Evolutionary conservation across 2,329 filamentous ascomycete genomes (phyloP).

Genomic region (Xylariaceae sp.): DNA sequence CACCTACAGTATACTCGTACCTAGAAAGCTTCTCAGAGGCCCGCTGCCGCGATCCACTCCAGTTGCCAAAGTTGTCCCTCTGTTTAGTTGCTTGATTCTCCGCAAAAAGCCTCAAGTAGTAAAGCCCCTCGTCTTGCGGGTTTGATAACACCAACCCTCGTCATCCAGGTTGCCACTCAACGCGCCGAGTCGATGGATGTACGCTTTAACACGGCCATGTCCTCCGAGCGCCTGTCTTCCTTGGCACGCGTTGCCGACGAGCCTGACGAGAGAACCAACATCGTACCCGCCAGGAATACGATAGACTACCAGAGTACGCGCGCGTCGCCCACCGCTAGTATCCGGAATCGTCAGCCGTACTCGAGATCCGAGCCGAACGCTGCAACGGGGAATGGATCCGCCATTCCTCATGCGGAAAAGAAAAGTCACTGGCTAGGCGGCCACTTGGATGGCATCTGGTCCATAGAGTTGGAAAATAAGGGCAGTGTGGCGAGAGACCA

Average conservation of each 20-base stretch:
- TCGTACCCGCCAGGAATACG: conserved; percentile 33
- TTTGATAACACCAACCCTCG: background rate
- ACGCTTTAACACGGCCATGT: conserved; percentile 22
- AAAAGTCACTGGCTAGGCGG: conserved; percentile 47
- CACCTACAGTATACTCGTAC: background rate
- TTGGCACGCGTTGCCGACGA: conserved; percentile 16
- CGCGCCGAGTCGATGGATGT: conserved; percentile 39
- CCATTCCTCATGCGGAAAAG: conserved; percentile 21
- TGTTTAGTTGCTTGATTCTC: background rate
- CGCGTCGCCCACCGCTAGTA: conserved; percentile 19
- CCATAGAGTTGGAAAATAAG: conserved; percentile 78
- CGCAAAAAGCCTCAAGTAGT: background rate
- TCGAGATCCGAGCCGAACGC: conserved; percentile 21
- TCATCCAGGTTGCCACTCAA: conserved; percentile 37
- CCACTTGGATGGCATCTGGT: conserved; percentile 46
- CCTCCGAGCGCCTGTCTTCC: conserved; percentile 15
- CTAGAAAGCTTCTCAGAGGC: background rate
- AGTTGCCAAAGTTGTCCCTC: background rate
- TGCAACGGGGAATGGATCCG: conserved; percentile 21
- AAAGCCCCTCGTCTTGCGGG: background rate
- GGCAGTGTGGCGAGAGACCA: conserved; percentile 79
- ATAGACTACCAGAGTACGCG: conserved; percentile 39
- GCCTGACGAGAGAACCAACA: conserved; percentile 41
- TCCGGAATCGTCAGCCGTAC: conserved; percentile 20
- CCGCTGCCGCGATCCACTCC: background rate